These are phyloP conservation scores for Xylaria sp. DNA, from an alignment of 2,329 filamentous ascomycete species.

Conservation along the genomic window DNA sequence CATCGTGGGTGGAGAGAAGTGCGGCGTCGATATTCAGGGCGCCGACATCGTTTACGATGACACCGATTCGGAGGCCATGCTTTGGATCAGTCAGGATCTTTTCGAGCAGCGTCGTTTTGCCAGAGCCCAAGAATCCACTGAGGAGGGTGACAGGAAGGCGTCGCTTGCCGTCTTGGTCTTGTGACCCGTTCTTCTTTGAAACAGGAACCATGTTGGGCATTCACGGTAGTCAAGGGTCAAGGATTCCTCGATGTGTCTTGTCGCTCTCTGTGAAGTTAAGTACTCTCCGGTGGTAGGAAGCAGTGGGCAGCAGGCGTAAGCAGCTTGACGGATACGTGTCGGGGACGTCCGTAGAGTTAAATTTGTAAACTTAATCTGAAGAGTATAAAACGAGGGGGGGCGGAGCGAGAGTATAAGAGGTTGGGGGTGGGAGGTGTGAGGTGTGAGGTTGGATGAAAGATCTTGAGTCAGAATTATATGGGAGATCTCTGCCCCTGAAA, in stretches of 20 bases:
- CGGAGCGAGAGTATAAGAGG: background rate
- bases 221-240: background rate
- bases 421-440: background rate
- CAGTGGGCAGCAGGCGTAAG: background rate
- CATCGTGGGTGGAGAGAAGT: slow-evolving; percentile 66
- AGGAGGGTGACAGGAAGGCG: slow-evolving; percentile 69
- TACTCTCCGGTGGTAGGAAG: too few relatives aligned
- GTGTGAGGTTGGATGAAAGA: background rate
- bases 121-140: slow-evolving; percentile 72
- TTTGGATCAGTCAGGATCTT: slow-evolving; percentile 72
- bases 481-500: too few relatives aligned
- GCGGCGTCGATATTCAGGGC: slow-evolving; percentile 74
- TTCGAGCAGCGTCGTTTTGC: slow-evolving; percentile 77
- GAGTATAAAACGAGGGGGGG: background rate
- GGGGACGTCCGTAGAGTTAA: background rate
- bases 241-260: background rate
- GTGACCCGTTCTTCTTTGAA: background rate
- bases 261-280: background rate
- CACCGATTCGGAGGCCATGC: slow-evolving; percentile 75
- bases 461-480: background rate
- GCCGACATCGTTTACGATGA: slow-evolving; percentile 80
- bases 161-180: background rate
- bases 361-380: background rate
- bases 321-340: background rate
- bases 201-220: slow-evolving; percentile 20